A percentile compares a stretch with the other conserved stretches of the same genome.
Evolutionary conservation across 1,284 basidiomycete genomes (phyloP).

Genomic region (Pseudozyma tsukubaensis): DNA sequence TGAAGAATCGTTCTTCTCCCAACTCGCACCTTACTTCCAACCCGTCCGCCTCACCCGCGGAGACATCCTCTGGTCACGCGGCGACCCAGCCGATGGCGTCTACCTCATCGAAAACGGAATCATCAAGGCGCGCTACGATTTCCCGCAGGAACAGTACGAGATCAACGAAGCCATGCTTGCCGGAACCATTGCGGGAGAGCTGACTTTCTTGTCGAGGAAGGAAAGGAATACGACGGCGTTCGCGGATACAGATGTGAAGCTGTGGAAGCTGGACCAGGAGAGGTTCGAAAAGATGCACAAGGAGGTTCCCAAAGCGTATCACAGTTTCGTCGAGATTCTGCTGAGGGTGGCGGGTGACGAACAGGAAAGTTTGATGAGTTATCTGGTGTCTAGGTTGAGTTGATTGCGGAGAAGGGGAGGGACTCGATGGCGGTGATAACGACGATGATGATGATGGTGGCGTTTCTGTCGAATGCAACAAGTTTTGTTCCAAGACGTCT

Average conservation of each 20-base stretch:
- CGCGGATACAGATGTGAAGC: slow-evolving; percentile 60
- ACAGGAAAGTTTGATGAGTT: slow-evolving; percentile 65
- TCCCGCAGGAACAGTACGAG: slow-evolving; percentile 65
- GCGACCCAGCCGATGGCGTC: slow-evolving; percentile 75
- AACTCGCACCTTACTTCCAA: slow-evolving; percentile 79
- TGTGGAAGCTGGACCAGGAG: slow-evolving; percentile 59
- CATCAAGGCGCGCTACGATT: slow-evolving; percentile 65
- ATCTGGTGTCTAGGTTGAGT: slow-evolving; percentile 63
- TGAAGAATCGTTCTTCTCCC: slow-evolving; percentile 67
- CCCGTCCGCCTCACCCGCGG: slow-evolving; percentile 75
- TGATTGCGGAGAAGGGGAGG: slow-evolving; percentile 9
- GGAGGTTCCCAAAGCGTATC: slow-evolving; percentile 37
- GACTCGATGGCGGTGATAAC: background rate
- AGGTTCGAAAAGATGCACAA: slow-evolving; percentile 39
- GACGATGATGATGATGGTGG: background rate
- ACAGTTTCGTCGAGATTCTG: slow-evolving; percentile 55
- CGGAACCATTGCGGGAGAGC: slow-evolving; percentile 66
- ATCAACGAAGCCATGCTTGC: slow-evolving; percentile 68
- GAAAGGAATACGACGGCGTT: slow-evolving; percentile 62
- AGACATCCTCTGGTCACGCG: slow-evolving; percentile 78
- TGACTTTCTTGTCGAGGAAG: slow-evolving; percentile 60
- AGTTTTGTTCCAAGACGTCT: background rate
- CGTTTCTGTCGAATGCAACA: background rate
- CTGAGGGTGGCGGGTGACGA: slow-evolving; percentile 64
- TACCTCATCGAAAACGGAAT: slow-evolving; percentile 67